Evolutionary conservation across 2,329 filamentous ascomycete species (phyloP).

Genomic region (Diaporthe sp.): DNA sequence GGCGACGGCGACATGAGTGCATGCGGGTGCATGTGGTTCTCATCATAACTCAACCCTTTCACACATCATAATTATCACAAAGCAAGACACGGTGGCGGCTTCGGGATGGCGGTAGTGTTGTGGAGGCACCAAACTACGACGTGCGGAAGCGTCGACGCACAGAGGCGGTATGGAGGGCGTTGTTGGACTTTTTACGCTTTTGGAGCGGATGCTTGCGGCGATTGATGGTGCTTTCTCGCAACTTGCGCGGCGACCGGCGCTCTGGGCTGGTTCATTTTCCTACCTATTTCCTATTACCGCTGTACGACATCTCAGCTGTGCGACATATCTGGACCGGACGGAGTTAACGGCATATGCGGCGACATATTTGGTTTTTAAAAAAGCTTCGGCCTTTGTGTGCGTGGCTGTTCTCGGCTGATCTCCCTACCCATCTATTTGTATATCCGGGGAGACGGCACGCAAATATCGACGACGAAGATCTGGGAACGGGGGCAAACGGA

Average conservation of each 20-base stretch:
- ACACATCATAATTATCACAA: background rate
- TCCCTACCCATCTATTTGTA: background rate
- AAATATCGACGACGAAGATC: background rate
- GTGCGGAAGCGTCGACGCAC: background rate
- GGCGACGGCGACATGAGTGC: slow-evolving; percentile 56
- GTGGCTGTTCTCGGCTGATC: background rate
- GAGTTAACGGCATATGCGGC: slow-evolving; percentile 24
- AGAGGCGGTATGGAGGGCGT: background rate
- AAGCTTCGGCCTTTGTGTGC: slow-evolving; percentile 8
- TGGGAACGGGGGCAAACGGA: background rate
- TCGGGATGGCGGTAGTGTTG: background rate
- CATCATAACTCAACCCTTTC: slow-evolving; percentile 51
- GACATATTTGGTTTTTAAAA: slow-evolving; percentile 12
- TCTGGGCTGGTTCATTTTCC: background rate
- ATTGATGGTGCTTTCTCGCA: background rate
- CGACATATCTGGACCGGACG: slow-evolving; percentile 12
- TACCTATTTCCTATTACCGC: background rate
- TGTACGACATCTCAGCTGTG: slow-evolving; percentile 5
- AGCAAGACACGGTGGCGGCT: background rate
- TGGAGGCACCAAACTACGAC: background rate
- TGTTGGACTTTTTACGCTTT: background rate
- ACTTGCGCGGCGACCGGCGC: slow-evolving; percentile 20
- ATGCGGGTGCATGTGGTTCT: slow-evolving; percentile 68
- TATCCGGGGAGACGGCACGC: background rate
- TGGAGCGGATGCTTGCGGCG: background rate